Evolutionary conservation across 306 rosid genomes (phyloP), one percentile per base, ranked within the genome.

Genomic region (Sindora glabra): DNA sequence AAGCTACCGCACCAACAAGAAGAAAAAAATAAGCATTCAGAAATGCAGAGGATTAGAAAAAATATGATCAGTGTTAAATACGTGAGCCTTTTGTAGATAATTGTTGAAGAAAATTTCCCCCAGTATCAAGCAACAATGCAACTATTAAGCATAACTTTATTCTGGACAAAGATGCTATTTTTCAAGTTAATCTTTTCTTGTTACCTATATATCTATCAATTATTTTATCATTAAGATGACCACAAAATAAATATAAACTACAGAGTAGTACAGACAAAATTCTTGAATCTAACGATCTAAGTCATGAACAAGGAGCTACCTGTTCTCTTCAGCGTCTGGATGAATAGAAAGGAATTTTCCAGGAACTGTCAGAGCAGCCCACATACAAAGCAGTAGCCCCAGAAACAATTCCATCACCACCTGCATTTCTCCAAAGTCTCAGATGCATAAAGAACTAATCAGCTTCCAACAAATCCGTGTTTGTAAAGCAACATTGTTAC

Each of bases 281-380:
- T 37, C 12, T 7, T 30, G 22, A 58, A 37, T 13, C 36, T 36
- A 41, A 14, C 16, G 10, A 51, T 16, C 64, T 48, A 61, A 60
- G 19, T 59, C 32, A 16, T 7, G 39, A 22, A 38, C 38, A 37
- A 38, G 53, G 14, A 34, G 12, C 23, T 78, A 89, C 97, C 88
- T 81, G 62, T 89, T 89, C 80, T 89, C 97, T 32, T 86, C 97
- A 32, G 95, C 78, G 27, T 86, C 47, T 23, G 88, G 92, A 42
- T 71, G 85, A 54, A 86, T 89, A 5, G 94, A 86, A 37, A 71
- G 81, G 72, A 86, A 82, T 55, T 75, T 84, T 57, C 95, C 97
- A 0, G 95, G 84, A 44, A 74, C 86, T 0, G 86, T 69, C 38
- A 89, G 69, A 0, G 88, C 86, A 25, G 97, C 95, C 95, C 95